Evolutionary conservation across 116 monocot species (phyloP), one percentile per base, ranked within the genome.

Genomic region (Phalaenopsis hybrid): DNA sequence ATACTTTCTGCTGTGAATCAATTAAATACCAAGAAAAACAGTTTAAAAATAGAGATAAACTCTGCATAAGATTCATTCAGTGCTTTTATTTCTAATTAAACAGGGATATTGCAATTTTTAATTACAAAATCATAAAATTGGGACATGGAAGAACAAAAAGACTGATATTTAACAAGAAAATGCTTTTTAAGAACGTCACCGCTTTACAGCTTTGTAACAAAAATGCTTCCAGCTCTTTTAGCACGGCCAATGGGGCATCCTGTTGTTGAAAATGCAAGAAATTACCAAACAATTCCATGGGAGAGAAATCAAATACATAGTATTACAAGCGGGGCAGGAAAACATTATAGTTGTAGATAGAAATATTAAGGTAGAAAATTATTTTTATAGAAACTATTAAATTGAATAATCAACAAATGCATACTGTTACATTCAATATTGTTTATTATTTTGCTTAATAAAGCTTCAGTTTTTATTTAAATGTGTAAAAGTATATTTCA

Each of bases 171-270:
- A 34, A 37, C 41, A 73, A 73, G 73, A 73, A 6, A 73, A 37
- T 15, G 0, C 33, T 73, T 41, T 37, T 15, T 15, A 16, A 75
- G 48, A 75, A 75, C 43, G 80, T 88, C 87, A 96, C 96, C 76
- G 55, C 89, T 92, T 88, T 82, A 85, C 77, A 92, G 81, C 92
- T 89, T 88, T 93, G 87, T 70, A 92, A 79, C 17, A 96, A 72
- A 75, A 93, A 87, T 77, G 77, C 75, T 86, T 93, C 93, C 28
- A 96, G 37, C 80, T 90, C 92, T 68, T 88, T 87, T 70, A 93
- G 52, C 57, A 96, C 89, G 80, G 79, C 58, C 57, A 34, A 77
- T 61, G 93, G 85, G 85, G 96, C 91, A 81, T 58, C 92, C 96
- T 96, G 58, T 75, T 75, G 34, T 34, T 79, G 25, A 77, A 13